Evolutionary conservation across 768 basidiomycete genomes (phyloP), one percentile per base, ranked within the genome.

Genomic region (Infundibulicybe gibba): DNA sequence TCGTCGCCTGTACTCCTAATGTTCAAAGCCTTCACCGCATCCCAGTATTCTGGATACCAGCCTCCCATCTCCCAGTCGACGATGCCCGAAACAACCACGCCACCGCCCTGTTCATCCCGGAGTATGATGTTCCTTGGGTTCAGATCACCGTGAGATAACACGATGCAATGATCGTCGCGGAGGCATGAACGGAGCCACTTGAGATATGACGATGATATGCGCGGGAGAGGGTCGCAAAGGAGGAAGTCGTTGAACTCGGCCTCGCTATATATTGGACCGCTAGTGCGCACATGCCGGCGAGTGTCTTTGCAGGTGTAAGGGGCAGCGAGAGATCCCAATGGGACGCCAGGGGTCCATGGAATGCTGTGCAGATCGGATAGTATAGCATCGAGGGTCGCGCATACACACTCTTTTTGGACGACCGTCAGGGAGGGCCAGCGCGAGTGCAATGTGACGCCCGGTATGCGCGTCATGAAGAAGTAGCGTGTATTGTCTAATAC

Each of bases 111-210:
- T 13, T 40, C 48, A 25, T 44, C 44, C 14, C 30, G 19, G 9
- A 72, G 54, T 14, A 73, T 54, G 44, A 73, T 55, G 49, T 74
- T 74, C 5, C 64, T 59, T 6, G 68, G 66, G 40, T 67, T 61
- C 42, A 72, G 42, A 49, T 72, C 70, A 16, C 66, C 70, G 45
- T 72, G 68, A 9, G 64, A 61, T 53, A 72, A 53, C 11, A 53
- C 42, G 37, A 63, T 50, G 4, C 38, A 47, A 19, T 52, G 53
- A 33, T 54, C 47, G 12, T 48, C 38, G 13, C 40, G 34, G 16
- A 56, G 39, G 35, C 12, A 13, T 8, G 40, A 6, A 15, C 49
- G 43, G 8, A 25, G 25, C 25, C 25, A 25, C 25, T 25, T 25
- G 25, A 25, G 3, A 8, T 25, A 32, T 30, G 13, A 15, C 17